phyloP scores from a whole-genome alignment of 2,329 filamentous ascomycete species.

The Chrysoporthe cubensis region DNA sequence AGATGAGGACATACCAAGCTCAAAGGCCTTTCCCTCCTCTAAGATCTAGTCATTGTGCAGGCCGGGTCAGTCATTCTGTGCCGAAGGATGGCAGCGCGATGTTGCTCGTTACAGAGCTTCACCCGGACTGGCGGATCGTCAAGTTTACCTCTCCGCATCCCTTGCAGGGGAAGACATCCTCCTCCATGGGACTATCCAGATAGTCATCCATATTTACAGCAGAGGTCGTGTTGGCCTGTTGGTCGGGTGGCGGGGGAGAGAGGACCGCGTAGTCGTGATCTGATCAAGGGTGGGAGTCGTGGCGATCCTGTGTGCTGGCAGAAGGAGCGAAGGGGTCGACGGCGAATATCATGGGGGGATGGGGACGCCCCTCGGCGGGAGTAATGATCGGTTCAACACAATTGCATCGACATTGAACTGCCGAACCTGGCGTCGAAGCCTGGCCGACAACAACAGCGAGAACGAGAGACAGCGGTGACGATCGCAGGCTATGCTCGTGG shows the following conservation, averaged over 20 bases:
- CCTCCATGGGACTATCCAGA: slow-evolving; percentile 71
- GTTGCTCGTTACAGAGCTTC: slow-evolving; percentile 32
- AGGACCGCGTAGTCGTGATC: not conserved
- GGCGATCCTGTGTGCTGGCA: slow-evolving; percentile 8
- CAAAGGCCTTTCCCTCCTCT: slow-evolving; percentile 97
- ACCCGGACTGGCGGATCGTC: not conserved
- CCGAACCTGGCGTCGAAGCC: slow-evolving; percentile 5
- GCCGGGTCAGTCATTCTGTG: slow-evolving; percentile 17
- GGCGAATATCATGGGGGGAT: slow-evolving; percentile 19
- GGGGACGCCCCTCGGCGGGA: slow-evolving; percentile 14
- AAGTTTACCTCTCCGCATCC: slow-evolving; percentile 82
- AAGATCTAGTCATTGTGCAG: slow-evolving; percentile 69
- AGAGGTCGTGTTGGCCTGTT: slow-evolving; percentile 28
- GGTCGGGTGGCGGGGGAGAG: not conserved
- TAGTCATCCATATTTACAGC: slow-evolving; percentile 60
- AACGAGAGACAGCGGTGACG: slow-evolving; percentile 4
- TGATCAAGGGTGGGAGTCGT: slow-evolving; percentile 12
- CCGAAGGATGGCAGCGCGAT: slow-evolving; percentile 30
- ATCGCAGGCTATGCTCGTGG: not conserved
- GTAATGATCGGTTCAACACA: slow-evolving; percentile 11
- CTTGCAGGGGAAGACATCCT: slow-evolving; percentile 89
- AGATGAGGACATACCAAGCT: slow-evolving; percentile 71
- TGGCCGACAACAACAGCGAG: not conserved
- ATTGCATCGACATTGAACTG: slow-evolving; percentile 10
- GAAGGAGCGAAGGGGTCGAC: slow-evolving; percentile 9